A percentile compares a stretch with the other conserved stretches of the same genome.
phyloP scores from a whole-genome alignment of 2,329 filamentous ascomycete species.

The Pseudocercospora fuligena region DNA sequence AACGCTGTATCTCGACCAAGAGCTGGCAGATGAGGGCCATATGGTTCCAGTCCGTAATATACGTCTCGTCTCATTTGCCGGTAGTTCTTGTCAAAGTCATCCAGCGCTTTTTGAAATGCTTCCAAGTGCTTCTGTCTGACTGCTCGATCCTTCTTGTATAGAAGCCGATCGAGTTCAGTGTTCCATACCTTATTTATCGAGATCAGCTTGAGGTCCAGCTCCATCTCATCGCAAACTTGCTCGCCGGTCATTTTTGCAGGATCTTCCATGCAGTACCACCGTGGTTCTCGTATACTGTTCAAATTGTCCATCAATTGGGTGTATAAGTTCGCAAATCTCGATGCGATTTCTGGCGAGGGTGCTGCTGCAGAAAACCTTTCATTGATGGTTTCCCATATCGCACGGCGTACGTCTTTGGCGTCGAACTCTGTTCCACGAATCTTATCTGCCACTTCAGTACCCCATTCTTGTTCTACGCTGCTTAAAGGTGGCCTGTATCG shows the following conservation, averaged over 20 bases:
- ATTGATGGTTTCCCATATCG: background rate
- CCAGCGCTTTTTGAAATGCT: background rate
- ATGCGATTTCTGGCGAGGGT: background rate
- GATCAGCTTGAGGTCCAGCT: background rate
- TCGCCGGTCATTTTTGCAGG: background rate
- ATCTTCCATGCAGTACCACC: background rate
- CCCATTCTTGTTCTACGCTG: background rate
- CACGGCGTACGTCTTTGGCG: background rate
- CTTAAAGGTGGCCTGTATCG: background rate
- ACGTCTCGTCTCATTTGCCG: background rate
- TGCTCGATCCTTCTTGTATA: background rate
- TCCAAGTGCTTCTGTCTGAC: background rate
- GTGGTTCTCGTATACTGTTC: background rate
- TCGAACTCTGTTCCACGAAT: background rate
- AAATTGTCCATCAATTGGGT: background rate
- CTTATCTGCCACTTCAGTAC: background rate
- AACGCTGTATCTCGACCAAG: background rate
- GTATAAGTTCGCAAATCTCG: background rate
- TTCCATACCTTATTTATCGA: background rate
- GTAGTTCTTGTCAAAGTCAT: background rate
- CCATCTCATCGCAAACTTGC: background rate
- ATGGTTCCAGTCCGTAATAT: background rate
- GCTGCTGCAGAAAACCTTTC: background rate
- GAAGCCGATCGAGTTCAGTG: background rate
- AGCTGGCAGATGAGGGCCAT: background rate